Conservation (phyloP, 1,284 basidiomycete genomes). For the Boletus austroedulis region DNA sequence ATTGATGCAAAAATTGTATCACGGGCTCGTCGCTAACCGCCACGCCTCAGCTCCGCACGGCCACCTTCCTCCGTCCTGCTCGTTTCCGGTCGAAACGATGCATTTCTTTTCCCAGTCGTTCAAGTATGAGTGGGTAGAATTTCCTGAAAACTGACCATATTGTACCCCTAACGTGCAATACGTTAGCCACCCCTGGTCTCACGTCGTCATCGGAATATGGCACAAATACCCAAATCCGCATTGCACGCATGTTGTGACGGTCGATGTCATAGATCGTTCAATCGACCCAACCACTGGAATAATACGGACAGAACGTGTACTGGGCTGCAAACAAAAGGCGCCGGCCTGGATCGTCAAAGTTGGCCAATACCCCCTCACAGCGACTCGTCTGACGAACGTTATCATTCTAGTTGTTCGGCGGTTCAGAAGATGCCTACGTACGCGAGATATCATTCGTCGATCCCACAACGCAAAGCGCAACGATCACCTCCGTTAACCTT, state of each 20-base stretch:
- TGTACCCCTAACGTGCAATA: slow-evolving; percentile 20
- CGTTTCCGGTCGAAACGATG: slow-evolving; percentile 41
- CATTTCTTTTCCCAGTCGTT: slow-evolving; percentile 76
- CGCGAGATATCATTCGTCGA: slow-evolving; percentile 92
- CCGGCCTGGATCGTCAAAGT: slow-evolving; percentile 85
- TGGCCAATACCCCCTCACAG: slow-evolving; percentile 26
- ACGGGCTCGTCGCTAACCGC: slow-evolving; percentile 10
- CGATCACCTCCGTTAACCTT: slow-evolving; percentile 87
- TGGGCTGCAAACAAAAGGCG: slow-evolving; percentile 84
- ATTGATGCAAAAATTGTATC: slow-evolving; percentile 14
- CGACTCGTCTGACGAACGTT: slow-evolving; percentile 6
- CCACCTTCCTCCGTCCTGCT: slow-evolving; percentile 15
- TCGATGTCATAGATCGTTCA: slow-evolving; percentile 84
- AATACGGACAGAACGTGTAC: slow-evolving; percentile 81
- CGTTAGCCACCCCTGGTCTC: slow-evolving; percentile 78
- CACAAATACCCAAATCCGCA: slow-evolving; percentile 95
- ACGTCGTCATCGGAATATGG: slow-evolving; percentile 87
- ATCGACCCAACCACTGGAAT: slow-evolving; percentile 83
- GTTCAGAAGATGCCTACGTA: slow-evolving; percentile 90
- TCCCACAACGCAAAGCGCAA: slow-evolving; percentile 72
- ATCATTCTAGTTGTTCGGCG: slow-evolving; percentile 69
- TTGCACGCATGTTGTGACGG: slow-evolving; percentile 86
- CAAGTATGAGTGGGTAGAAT: slow-evolving; percentile 60
- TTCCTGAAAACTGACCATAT: slow-evolving; percentile 1
- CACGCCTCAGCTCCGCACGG: slow-evolving; percentile 27